Evolutionary conservation across 352 stramenopile genomes (phyloP), one percentile per base, ranked within the genome.

Genomic region (Phytophthora pisi): DNA sequence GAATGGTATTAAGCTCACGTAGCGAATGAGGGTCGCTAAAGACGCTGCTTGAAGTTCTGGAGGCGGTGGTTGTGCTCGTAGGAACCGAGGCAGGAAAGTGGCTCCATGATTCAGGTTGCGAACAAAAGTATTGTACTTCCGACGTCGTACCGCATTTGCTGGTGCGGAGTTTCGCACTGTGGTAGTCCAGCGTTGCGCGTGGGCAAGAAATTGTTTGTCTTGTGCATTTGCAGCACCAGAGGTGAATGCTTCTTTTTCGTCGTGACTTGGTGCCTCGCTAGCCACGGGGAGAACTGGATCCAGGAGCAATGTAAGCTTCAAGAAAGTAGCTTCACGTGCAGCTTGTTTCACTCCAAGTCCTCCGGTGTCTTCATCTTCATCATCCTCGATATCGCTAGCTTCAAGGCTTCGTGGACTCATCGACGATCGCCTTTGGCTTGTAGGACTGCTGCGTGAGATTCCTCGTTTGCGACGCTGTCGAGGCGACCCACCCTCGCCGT

Each of bases 1-100:
- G 47, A 97, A 97, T 15, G 96, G 93, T 20, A 98, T 86, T 42
- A 98, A 74, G 11, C 81, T 91, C 24, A 98, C 94, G 64, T 95
- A 98, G n/a, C 91, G 90, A 30, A 93, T 79, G 13, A 94, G 57
- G 16, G 68, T 61, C 53, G 51, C 42, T 18, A 90, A 59, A 1
- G 62, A 73, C 24, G 63, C 36, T 9, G 64, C 58, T 58, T 67
- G 55, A 34, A 84, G 52, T 9, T 62, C 67, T 20, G 66, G 51
- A 16, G 92, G 93, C 8, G 93, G 92, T 13, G 63, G 66, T 72
- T 97, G 90, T 0, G 86, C 76, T 51, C 70, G 62, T 7, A 98
- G 34, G 50, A 89, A 97, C 24, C 88, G 74, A 53, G 85, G 77
- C 28, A 94, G 38, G 26, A 95, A 92, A 2, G 86, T 84, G 40